Evolutionary conservation across 805 yeast genomes (phyloP).

Genomic region (Ogataea polymorpha): DNA sequence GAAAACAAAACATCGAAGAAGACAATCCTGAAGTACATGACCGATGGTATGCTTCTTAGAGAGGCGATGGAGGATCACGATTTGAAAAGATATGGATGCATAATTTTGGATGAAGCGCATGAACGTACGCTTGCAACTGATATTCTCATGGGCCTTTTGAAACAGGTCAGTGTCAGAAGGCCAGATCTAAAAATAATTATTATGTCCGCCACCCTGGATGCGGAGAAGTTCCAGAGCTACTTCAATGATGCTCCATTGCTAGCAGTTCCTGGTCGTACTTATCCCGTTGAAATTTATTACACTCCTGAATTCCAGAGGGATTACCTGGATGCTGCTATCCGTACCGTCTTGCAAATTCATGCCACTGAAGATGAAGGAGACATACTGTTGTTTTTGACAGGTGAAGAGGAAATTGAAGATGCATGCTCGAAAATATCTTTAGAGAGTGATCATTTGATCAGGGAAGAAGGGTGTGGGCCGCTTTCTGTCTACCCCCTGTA

Average conservation of each 20-base stretch:
- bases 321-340: constrained; percentile 88
- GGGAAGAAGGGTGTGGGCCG: constrained; percentile 92
- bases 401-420: constrained; percentile 98
- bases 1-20: constrained; percentile 81
- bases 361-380: constrained; percentile 96
- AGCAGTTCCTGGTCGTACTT: constrained; percentile 98
- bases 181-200: constrained; percentile 87
- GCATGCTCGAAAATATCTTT: constrained; percentile 85
- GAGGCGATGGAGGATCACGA: constrained; percentile 97
- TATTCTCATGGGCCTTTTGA: constrained; percentile 90
- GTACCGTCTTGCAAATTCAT: constrained; percentile 94
- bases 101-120: constrained; percentile 96
- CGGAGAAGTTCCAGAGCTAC: constrained; percentile 89
- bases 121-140: constrained; percentile 97
- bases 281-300: constrained; percentile 93
- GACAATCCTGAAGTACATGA: constrained; percentile 91
- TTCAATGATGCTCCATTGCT: constrained; percentile 89
- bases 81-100: constrained; percentile 76
- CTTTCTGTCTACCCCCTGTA: constrained; percentile 86
- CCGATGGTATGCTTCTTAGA: constrained; percentile 96
- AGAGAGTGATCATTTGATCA: constrained; percentile 83
- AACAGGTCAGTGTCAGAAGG: constrained; percentile 75
- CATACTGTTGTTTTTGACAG: constrained; percentile 80
- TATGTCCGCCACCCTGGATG: constrained; percentile 98
- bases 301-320: constrained; percentile 97